These are phyloP conservation scores for Penicillium hordei DNA, from an alignment of 2,329 filamentous ascomycete species.

Conservation along the genomic window DNA sequence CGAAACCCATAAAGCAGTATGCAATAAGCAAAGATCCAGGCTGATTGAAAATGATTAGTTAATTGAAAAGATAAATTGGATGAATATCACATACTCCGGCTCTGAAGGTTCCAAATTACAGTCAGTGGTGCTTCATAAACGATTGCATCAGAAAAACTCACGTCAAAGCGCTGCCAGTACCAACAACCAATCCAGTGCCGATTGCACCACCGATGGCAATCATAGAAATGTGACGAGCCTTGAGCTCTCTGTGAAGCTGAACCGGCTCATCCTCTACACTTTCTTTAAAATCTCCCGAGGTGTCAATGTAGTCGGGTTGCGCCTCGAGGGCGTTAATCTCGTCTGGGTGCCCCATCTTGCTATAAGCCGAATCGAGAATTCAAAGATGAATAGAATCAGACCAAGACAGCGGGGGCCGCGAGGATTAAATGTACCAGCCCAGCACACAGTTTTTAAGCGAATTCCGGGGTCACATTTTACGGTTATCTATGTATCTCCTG, in stretches of 20 bases:
- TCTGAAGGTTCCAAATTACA: neutral
- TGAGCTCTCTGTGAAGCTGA: constrained; percentile 10
- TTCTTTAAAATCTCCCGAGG: constrained; percentile 3
- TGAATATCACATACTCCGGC: constrained; percentile 4
- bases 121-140: neutral
- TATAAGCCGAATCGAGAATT: neutral
- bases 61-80: neutral
- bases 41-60: constrained; percentile 22
- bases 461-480: constrained; percentile 7
- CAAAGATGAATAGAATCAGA: neutral
- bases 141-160: neutral
- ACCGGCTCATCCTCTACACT: constrained; percentile 5
- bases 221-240: constrained; percentile 17
- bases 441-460: constrained; percentile 10
- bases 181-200: constrained; percentile 39
- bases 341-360: constrained; percentile 13
- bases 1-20: constrained; percentile 34
- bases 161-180: constrained; percentile 29
- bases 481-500: constrained; percentile 3
- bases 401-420: neutral
- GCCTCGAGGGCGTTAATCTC: constrained; percentile 14
- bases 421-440: neutral
- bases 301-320: constrained; percentile 5
- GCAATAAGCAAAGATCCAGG: constrained; percentile 40
- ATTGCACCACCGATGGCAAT: constrained; percentile 44